phyloP scores from a whole-genome alignment of 129 eudicot genomes.

The Pseudognaphalium luteoalbum region DNA sequence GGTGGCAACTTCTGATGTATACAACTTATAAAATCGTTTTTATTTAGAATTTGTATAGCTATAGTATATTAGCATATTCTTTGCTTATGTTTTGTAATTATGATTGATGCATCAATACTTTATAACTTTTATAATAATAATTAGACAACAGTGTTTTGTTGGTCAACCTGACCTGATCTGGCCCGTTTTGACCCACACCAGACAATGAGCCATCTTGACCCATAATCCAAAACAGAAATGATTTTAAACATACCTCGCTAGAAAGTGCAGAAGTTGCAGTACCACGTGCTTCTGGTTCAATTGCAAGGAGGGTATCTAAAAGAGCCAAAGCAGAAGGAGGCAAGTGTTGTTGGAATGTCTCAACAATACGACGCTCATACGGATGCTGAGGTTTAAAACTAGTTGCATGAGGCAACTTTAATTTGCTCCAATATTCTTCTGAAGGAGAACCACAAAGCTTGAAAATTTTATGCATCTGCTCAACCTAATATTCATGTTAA shows the following conservation, averaged over 20 bases:
- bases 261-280: conserved; percentile 72
- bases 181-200: not conserved
- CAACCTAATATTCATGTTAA: conserved; percentile 57
- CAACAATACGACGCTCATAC: conserved; percentile 56
- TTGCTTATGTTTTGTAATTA: no score
- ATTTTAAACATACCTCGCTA: conserved; percentile 51
- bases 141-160: no score
- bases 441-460: conserved; percentile 98
- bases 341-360: conserved; percentile 69
- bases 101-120: not conserved
- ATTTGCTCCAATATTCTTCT: conserved; percentile 73
- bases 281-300: conserved; percentile 75
- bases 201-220: not conserved
- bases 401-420: conserved; percentile 73
- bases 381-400: conserved; percentile 74
- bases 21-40: no score
- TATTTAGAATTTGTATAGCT: no score
- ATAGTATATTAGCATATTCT: no score
- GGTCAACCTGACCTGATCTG: not conserved
- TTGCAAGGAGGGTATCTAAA: conserved; percentile 66
- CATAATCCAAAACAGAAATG: not conserved
- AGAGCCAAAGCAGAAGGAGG: conserved; percentile 75
- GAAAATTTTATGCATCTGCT: conserved; percentile 94
- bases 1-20: not conserved
- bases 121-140: no score